Evolutionary conservation across 805 yeast genomes (phyloP).

Genomic region (Kluyveromyces lactis): DNA sequence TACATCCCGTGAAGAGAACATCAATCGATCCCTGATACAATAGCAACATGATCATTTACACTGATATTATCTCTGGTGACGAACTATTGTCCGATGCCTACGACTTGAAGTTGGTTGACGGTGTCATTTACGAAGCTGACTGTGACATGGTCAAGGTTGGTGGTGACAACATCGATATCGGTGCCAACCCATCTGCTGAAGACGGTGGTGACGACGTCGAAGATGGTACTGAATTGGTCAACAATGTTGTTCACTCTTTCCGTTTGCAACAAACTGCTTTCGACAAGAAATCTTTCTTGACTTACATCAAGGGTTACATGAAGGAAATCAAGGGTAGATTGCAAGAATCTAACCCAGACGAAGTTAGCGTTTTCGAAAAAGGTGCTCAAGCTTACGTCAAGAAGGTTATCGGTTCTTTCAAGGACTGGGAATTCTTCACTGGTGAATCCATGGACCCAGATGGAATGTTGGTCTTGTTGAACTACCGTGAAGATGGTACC

Average conservation of each 20-base stretch:
- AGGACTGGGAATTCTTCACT: constrained; percentile 98
- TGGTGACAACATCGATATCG: constrained; percentile 93
- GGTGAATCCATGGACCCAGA: constrained; percentile 99
- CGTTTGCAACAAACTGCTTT: constrained; percentile 92
- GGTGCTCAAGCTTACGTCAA: constrained; percentile 95
- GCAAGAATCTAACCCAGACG: constrained; percentile 84
- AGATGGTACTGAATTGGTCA: constrained; percentile 82
- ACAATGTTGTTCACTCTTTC: constrained; percentile 98
- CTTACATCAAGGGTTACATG: constrained; percentile 99
- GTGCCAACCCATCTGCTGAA: constrained; percentile 99
- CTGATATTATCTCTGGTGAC: constrained; percentile 89
- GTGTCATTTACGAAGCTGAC: constrained; percentile 93
- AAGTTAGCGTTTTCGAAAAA: constrained; percentile 84
- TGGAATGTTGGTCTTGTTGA: constrained; percentile 93
- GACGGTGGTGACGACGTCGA: constrained; percentile 74
- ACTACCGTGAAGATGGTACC: constrained; percentile 99
- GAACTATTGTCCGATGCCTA: constrained; percentile 97
- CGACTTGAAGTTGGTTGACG: constrained; percentile 79
- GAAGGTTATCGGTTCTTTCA: constrained; percentile 91
- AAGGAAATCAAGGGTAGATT: constrained; percentile 87
- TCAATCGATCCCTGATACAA: too few relatives aligned
- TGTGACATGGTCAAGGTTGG: constrained; percentile 85
- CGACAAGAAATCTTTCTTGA: constrained; percentile 96
- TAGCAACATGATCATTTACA: constrained; percentile 32
- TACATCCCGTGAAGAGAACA: too few relatives aligned